phyloP scores from a whole-genome alignment of 192 early-diverging fungal species.

The Phlyctochytrium bullatum region DNA sequence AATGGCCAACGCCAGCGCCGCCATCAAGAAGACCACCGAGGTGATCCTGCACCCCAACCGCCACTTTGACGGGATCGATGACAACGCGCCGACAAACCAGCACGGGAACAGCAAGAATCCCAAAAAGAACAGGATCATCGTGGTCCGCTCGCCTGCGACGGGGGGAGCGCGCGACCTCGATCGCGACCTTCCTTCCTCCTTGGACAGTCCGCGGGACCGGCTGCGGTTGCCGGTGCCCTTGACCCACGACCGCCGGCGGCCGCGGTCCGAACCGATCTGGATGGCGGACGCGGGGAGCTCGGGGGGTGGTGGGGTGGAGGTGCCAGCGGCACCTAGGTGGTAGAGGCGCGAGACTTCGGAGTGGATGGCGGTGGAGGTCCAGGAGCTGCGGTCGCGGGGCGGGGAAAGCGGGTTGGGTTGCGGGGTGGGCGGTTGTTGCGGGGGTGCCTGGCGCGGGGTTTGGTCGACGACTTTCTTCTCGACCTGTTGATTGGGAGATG shows the following conservation, averaged over 20 bases:
- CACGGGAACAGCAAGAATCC: slow-evolving; percentile 3
- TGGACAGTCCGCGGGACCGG: background rate
- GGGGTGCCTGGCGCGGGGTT: background rate
- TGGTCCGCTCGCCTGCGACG: background rate
- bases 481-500: slow-evolving; percentile 12
- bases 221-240: background rate
- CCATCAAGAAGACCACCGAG: background rate
- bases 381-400: slow-evolving; percentile 12
- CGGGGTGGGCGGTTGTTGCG: background rate
- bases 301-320: background rate
- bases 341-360: slow-evolving; percentile 32
- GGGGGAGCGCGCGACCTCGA: background rate
- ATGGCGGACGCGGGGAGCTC: background rate
- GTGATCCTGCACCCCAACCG: background rate
- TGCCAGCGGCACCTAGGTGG: slow-evolving; percentile 18
- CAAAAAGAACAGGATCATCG: background rate
- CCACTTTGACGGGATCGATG: background rate
- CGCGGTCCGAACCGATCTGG: background rate
- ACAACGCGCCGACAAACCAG: background rate
- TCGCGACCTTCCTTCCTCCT: background rate
- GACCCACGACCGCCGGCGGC: background rate
- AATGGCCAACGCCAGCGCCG: background rate
- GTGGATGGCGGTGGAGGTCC: slow-evolving; percentile 36
- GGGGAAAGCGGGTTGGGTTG: background rate
- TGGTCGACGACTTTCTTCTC: slow-evolving; percentile 27